A percentile compares a stretch with the other conserved stretches of the same genome.
Conservation (phyloP, 1,139 yeast genomes). For the Sugiyamaella grinbergsii region DNA sequence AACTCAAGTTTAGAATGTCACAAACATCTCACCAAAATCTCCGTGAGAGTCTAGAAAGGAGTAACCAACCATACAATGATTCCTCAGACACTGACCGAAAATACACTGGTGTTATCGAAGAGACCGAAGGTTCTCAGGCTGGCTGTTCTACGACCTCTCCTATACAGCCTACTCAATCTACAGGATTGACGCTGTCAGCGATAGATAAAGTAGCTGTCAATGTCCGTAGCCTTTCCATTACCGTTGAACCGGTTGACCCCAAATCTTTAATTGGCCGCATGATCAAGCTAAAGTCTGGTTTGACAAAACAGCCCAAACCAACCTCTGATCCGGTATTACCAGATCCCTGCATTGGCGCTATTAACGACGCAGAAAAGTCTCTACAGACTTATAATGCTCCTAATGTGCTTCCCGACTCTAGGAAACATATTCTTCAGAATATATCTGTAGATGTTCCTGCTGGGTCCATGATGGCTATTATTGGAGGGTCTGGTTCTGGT, state of each 20-base stretch:
- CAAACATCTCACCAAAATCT: no score
- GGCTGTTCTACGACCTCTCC: neutral
- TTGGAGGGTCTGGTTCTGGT: slow-evolving; percentile 88
- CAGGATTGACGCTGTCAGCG: slow-evolving; percentile 9
- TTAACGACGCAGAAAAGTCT: slow-evolving; percentile 6
- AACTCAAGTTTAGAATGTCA: no score
- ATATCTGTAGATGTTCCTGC: slow-evolving; percentile 58
- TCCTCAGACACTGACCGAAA: no score
- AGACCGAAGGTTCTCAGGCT: neutral
- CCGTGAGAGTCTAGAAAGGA: no score
- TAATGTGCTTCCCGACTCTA: slow-evolving; percentile 6
- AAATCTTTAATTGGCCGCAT: slow-evolving; percentile 11
- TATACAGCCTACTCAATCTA: neutral
- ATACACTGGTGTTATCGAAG: no score
- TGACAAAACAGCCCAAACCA: neutral
- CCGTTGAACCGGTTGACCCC: slow-evolving; percentile 20
- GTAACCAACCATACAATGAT: no score
- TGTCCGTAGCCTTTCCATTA: slow-evolving; percentile 31
- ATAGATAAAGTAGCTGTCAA: slow-evolving; percentile 32
- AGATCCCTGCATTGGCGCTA: neutral
- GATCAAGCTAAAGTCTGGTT: slow-evolving; percentile 3
- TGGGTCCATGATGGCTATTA: slow-evolving; percentile 63
- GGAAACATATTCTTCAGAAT: slow-evolving; percentile 43
- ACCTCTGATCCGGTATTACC: neutral
- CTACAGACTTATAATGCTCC: neutral